Evolutionary conservation across 495 filamentous ascomycete genomes (phyloP), one percentile per base, ranked within the genome.

Genomic region (Neohortaea acidophila): DNA sequence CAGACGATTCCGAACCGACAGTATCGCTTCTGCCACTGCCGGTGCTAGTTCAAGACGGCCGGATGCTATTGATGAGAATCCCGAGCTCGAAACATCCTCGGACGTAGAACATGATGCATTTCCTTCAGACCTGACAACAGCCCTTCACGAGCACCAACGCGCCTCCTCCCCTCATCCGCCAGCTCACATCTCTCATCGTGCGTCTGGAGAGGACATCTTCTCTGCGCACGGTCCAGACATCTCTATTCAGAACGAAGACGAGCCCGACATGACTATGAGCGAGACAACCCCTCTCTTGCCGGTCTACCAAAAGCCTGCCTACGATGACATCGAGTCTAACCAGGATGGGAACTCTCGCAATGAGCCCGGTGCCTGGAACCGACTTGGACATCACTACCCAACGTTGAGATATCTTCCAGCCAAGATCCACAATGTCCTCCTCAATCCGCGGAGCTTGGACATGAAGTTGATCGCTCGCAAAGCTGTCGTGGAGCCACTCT

Each of bases 401-500:
- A 40, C 41, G 17, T 14, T 43, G 4, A 21, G 36, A 6, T 21
- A 22, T 8, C n/a, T 43, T 15, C 11, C 18, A n/a, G 22, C 17
- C 8, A 30, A 9, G 6, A 8, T 30, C 27, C 26, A n/a, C 38
- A 35, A 18, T 9, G 27, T 15, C 11, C 28, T 67, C 2, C 20
- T 47, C 0, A 71, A 74, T 44, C 79, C 81, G 2, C 84, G 81
- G 51, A 60, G 62, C 27, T 94, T 84, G 83, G 63, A 85, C 54
- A 62, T 60, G 33, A 68, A 62, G 31, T 59, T 66, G 0, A 60
- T 89, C 4, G 84, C 74, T 73, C 48, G 68, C 38, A 65, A 69
- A 18, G 70, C 65, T 2, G 56, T 89, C 8, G 59, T 80, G 13
- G 66, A 78, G 40, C 79, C 85, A 5, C 53, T 74, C 18, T 68